Evolutionary conservation across 176 grass and related monocot genomes (phyloP).

Genomic region (Juncus inflexus): DNA sequence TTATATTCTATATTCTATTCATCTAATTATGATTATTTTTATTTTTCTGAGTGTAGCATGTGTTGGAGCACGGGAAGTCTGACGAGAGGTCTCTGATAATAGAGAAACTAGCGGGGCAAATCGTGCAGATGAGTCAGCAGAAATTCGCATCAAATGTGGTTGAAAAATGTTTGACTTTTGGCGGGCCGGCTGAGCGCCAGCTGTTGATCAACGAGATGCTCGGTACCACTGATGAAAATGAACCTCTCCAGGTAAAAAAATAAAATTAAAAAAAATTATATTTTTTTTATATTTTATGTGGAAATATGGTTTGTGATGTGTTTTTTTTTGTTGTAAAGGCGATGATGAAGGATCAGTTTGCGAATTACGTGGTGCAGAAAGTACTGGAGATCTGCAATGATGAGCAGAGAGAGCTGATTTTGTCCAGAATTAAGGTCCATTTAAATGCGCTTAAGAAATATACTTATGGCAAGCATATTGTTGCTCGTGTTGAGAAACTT

Average conservation of each 20-base stretch:
- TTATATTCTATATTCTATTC: background rate
- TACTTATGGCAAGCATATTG: constrained; percentile 36
- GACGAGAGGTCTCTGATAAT: constrained; percentile 73
- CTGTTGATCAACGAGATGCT: constrained; percentile 89
- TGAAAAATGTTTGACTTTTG: constrained; percentile 91
- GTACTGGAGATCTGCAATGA: constrained; percentile 30
- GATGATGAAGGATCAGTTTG: constrained; percentile 43
- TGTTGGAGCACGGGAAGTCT: constrained; percentile 87
- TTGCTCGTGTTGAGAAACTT: constrained; percentile 30
- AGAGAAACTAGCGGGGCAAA: constrained; percentile 83
- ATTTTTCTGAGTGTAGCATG: constrained; percentile 49
- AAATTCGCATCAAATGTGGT: constrained; percentile 98
- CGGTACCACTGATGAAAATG: constrained; percentile 87
- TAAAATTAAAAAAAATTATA: background rate
- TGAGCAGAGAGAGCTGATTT: constrained; percentile 28
- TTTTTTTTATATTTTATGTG: background rate
- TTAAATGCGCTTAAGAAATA: constrained; percentile 32
- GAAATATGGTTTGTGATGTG: background rate
- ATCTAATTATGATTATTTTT: background rate
- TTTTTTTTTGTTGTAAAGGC: constrained; percentile 20
- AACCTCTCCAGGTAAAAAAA: constrained; percentile 67
- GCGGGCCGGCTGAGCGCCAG: constrained; percentile 65
- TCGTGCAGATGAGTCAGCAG: constrained; percentile 97
- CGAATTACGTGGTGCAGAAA: constrained; percentile 33
- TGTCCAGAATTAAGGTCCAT: constrained; percentile 27